phyloP scores from a whole-genome alignment of 495 filamentous ascomycete genomes.

The Penicillium bialowiezense region DNA sequence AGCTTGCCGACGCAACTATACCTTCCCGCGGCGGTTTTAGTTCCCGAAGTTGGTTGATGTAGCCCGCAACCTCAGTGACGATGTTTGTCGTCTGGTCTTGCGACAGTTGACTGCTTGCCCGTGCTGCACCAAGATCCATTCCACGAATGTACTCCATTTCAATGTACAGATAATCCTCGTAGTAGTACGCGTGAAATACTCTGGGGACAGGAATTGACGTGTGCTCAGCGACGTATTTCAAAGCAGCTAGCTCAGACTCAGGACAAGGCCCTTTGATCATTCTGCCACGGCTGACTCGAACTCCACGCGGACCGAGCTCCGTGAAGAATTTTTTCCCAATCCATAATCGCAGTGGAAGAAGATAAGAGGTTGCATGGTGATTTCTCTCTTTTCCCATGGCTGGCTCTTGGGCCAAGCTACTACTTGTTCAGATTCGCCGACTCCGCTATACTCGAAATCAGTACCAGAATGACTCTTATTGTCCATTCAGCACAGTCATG shows the following conservation, averaged over 20 bases:
- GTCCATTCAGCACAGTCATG: too few species aligned
- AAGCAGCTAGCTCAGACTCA: background rate
- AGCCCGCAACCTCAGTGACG: conserved; percentile 8
- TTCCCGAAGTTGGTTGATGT: conserved; percentile 6
- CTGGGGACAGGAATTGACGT: background rate
- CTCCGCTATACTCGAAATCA: too few species aligned
- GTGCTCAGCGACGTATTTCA: conserved; percentile 1
- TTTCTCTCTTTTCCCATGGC: background rate
- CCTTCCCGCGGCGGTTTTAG: conserved; percentile 8
- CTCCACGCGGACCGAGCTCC: background rate
- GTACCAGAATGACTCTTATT: too few species aligned
- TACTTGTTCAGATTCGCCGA: too few species aligned
- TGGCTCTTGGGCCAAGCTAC: too few species aligned
- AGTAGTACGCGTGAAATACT: background rate
- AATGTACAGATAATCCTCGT: conserved; percentile 5
- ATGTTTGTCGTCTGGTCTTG: conserved; percentile 10
- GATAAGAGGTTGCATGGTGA: background rate
- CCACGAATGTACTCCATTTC: conserved; percentile 8
- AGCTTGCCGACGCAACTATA: conserved; percentile 9
- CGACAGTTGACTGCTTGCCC: conserved; percentile 4
- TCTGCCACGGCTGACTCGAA: conserved; percentile 6
- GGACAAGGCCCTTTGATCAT: conserved; percentile 9
- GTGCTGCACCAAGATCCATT: conserved; percentile 4
- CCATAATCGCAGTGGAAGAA: background rate
- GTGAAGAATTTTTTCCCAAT: conserved; percentile 3